Conservation (phyloP, 805 yeast genomes). For the Teunomyces funiuensis region DNA sequence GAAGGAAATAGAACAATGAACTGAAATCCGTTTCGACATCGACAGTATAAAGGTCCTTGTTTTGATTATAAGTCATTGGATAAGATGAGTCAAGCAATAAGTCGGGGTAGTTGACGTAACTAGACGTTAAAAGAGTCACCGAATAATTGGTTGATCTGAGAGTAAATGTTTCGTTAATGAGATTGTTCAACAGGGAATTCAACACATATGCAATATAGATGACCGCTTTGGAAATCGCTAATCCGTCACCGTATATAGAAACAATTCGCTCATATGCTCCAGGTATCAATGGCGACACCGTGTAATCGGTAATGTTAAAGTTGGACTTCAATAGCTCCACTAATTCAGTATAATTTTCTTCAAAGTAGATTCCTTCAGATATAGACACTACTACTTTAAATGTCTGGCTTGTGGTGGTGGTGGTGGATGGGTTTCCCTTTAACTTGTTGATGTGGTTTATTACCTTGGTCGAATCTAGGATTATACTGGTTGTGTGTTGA, state of each 20-base stretch:
- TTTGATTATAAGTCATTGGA: slow-evolving; percentile 2
- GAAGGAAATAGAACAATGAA: slow-evolving; percentile 6
- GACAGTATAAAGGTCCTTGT: background rate
- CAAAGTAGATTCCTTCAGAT: slow-evolving; percentile 29
- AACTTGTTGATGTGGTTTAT: slow-evolving; percentile 21
- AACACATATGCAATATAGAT: slow-evolving; percentile 27
- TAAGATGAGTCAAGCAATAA: background rate
- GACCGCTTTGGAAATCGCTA: slow-evolving; percentile 22
- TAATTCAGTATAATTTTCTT: slow-evolving; percentile 12
- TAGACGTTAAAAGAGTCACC: slow-evolving; percentile 2
- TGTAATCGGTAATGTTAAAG: slow-evolving; percentile 22
- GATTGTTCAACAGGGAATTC: slow-evolving; percentile 26
- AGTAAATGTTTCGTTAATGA: slow-evolving; percentile 24
- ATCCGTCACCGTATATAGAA: slow-evolving; percentile 27
- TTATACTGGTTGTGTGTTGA: slow-evolving; percentile 5
- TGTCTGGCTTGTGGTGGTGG: background rate
- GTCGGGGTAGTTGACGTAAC: background rate
- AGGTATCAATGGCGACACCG: slow-evolving; percentile 19
- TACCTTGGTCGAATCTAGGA: slow-evolving; percentile 27
- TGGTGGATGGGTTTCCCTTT: background rate
- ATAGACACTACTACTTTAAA: slow-evolving; percentile 19
- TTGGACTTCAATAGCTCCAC: slow-evolving; percentile 15
- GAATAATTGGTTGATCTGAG: slow-evolving; percentile 33
- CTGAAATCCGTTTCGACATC: slow-evolving; percentile 7
- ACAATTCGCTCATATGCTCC: slow-evolving; percentile 33